Conservation (phyloP, 208 protist species). For the Wallacemonas collosoma region DNA sequence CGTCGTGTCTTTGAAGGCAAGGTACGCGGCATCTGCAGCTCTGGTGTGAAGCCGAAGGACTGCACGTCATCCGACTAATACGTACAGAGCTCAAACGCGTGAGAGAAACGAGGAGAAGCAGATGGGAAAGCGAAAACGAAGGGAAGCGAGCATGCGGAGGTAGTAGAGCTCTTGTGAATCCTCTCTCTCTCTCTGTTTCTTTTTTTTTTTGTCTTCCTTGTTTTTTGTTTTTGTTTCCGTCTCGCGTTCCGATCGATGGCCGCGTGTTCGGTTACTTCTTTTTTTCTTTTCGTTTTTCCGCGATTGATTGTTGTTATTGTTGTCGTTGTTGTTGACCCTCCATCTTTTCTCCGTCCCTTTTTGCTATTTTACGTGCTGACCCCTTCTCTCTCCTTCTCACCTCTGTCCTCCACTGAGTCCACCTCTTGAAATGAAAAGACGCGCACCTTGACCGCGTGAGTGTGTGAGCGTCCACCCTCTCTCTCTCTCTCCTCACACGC, state of each 20-base stretch:
- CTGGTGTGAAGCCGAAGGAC: constrained; percentile 42
- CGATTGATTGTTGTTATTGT: background rate
- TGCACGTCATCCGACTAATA: constrained; percentile 24
- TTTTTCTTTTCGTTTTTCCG: background rate
- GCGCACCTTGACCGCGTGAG: too few relatives aligned
- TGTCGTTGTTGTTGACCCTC: constrained; percentile 1
- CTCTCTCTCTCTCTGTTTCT: constrained; percentile 11
- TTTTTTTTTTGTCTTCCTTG: background rate
- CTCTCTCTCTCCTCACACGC: too few relatives aligned
- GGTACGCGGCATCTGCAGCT: constrained; percentile 69
- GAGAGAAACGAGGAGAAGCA: constrained; percentile 13
- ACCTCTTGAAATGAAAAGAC: too few relatives aligned
- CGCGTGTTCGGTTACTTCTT: background rate
- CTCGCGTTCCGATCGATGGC: background rate
- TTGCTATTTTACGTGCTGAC: background rate
- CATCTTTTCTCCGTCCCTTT: background rate
- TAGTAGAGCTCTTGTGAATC: background rate
- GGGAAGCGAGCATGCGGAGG: background rate
- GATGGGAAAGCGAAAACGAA: constrained; percentile 16
- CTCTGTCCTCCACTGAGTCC: too few relatives aligned
- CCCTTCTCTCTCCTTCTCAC: background rate
- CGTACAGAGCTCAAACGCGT: background rate
- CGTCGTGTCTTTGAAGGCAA: constrained; percentile 43
- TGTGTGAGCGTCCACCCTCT: too few relatives aligned
- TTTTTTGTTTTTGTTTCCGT: constrained; percentile 8